Evolutionary conservation across 352 stramenopile species (phyloP).

Genomic region (Globisporangium parvum): DNA sequence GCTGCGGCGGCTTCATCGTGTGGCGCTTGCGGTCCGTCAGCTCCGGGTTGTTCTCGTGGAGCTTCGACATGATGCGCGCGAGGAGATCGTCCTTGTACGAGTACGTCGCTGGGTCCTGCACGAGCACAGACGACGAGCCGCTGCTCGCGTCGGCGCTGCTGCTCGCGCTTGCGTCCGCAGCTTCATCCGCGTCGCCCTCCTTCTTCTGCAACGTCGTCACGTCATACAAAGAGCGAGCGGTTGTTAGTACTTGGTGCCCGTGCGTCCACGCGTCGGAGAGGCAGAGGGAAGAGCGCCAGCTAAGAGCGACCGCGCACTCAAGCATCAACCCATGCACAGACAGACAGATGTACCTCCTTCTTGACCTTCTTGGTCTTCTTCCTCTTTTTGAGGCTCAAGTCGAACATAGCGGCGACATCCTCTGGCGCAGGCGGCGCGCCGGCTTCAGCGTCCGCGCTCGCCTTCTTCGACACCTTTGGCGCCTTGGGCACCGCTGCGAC

Average conservation of each 20-base stretch:
- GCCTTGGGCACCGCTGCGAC: constrained; percentile 25
- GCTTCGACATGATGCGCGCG: constrained; percentile 90
- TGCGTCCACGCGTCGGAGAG: not conserved
- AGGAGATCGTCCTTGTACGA: constrained; percentile 94
- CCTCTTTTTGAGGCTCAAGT: constrained; percentile 86
- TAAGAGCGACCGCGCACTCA: not conserved
- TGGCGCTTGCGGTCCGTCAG: constrained; percentile 93
- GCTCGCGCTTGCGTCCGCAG: constrained; percentile 16
- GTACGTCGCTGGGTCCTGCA: constrained; percentile 90
- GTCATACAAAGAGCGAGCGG: not conserved
- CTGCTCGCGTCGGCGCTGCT: constrained; percentile 19
- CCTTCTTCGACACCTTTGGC: constrained; percentile 29
- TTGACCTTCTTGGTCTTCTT: constrained; percentile 92
- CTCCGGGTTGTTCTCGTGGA: constrained; percentile 96
- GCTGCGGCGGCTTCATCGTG: constrained; percentile 87
- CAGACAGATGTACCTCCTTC: constrained; percentile 49
- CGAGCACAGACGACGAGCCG: constrained; percentile 49
- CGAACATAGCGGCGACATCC: constrained; percentile 87
- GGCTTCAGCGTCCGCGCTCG: constrained; percentile 25
- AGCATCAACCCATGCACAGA: constrained; percentile 15
- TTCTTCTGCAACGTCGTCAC: constrained; percentile 38
- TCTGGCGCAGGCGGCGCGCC: constrained; percentile 56
- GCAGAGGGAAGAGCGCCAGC: not conserved
- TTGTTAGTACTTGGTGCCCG: not conserved
- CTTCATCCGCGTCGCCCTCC: constrained; percentile 31